Percentiles rank a stretch among this genome's conserved stretches.
These are phyloP conservation scores for Podospora bellae-mahoneyi DNA, from an alignment of 495 filamentous ascomycete species.

Conservation along the genomic window DNA sequence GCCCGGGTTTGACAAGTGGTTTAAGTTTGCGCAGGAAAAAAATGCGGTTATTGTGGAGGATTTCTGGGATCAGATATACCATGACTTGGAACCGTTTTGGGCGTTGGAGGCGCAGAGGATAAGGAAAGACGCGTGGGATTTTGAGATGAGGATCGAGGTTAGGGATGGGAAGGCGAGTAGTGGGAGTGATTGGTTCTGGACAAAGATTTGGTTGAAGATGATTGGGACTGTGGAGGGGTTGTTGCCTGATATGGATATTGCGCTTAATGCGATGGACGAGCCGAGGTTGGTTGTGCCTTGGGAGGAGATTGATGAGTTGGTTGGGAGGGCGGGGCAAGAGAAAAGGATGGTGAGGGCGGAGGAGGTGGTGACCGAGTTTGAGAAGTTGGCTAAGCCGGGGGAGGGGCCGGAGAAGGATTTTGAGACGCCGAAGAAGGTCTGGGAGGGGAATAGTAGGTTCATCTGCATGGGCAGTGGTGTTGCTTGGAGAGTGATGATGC, in stretches of 20 bases:
- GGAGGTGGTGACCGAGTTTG: slow-evolving; percentile 35
- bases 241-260: slow-evolving; percentile 69
- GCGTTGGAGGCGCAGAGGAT: slow-evolving; percentile 54
- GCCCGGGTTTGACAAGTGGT: slow-evolving; percentile 70
- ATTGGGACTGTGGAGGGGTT: slow-evolving; percentile 55
- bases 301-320: slow-evolving; percentile 58
- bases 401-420: slow-evolving; percentile 29
- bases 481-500: too few species aligned
- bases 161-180: slow-evolving; percentile 54
- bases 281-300: slow-evolving; percentile 63
- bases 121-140: slow-evolving; percentile 50
- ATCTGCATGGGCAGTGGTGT: not conserved
- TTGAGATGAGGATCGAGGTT: slow-evolving; percentile 59
- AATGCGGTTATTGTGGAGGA: slow-evolving; percentile 65
- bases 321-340: slow-evolving; percentile 52
- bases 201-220: slow-evolving; percentile 57
- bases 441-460: slow-evolving; percentile 45
- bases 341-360: slow-evolving; percentile 38
- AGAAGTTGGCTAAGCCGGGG: slow-evolving; percentile 30
- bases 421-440: slow-evolving; percentile 32
- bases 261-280: slow-evolving; percentile 67
- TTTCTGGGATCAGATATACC: slow-evolving; percentile 67
- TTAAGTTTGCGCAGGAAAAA: slow-evolving; percentile 57
- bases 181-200: slow-evolving; percentile 59
- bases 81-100: slow-evolving; percentile 71